phyloP scores from a whole-genome alignment of 1,284 basidiomycete genomes.

The Cryptococcus sp. region DNA sequence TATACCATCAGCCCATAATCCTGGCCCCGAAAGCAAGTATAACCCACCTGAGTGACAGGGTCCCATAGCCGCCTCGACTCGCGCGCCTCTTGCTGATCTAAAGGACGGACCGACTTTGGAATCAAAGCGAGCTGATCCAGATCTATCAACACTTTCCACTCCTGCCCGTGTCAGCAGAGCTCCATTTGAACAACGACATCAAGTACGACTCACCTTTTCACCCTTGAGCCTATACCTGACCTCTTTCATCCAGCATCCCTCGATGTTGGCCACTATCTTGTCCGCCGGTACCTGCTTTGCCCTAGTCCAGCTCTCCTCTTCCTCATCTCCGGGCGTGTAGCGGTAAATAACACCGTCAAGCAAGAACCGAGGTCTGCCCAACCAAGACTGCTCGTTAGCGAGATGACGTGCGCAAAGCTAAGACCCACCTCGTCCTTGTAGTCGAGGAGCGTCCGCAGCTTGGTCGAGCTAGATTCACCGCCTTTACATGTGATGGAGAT shows the following conservation, averaged over 20 bases:
- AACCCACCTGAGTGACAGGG: conserved; percentile 60
- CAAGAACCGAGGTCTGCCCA: conserved; percentile 79
- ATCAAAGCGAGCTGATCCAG: conserved; percentile 67
- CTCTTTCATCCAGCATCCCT: conserved; percentile 80
- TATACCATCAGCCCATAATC: too few relatives aligned
- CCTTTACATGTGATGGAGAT: conserved; percentile 77
- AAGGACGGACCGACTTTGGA: conserved; percentile 75
- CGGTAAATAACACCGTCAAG: conserved; percentile 87
- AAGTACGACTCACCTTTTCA: conserved; percentile 51
- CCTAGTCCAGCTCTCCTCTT: conserved; percentile 63
- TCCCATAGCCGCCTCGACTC: conserved; percentile 91
- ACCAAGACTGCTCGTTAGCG: conserved; percentile 64
- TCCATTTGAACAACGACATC: conserved; percentile 32
- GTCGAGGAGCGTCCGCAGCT: conserved; percentile 76
- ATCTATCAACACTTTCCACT: conserved; percentile 69
- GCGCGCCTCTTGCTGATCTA: conserved; percentile 68
- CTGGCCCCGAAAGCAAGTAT: too few relatives aligned
- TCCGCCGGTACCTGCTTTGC: conserved; percentile 83
- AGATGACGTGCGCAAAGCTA: not conserved
- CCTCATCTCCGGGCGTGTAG: conserved; percentile 56
- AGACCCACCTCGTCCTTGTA: conserved; percentile 86
- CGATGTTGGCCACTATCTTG: conserved; percentile 71
- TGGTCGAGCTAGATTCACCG: conserved; percentile 54
- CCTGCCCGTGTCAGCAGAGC: conserved; percentile 43
- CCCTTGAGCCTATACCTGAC: conserved; percentile 75